These are phyloP conservation scores for Phaeosphaeria sp. DNA, from an alignment of 2,329 filamentous ascomycete genomes.

Conservation along the genomic window DNA sequence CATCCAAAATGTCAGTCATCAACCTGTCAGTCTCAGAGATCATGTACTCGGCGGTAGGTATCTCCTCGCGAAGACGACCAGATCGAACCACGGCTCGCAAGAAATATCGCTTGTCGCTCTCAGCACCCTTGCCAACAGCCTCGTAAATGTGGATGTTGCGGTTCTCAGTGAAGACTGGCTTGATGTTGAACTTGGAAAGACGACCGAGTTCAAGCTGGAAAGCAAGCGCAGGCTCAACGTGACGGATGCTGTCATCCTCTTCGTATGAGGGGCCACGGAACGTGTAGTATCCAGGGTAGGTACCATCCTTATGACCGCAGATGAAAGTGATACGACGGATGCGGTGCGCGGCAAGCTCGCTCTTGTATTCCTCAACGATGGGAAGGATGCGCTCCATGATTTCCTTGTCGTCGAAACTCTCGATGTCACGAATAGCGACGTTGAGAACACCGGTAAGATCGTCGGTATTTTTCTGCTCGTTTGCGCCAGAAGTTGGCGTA, in stretches of 20 bases:
- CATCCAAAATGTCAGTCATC: slow-evolving; percentile 97
- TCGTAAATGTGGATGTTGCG: slow-evolving; percentile 99
- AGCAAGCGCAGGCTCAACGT: slow-evolving; percentile 93
- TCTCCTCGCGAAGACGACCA: slow-evolving; percentile 93
- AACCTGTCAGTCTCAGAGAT: slow-evolving; percentile 96
- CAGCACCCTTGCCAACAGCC: slow-evolving; percentile 90
- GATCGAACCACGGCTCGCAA: slow-evolving; percentile 94
- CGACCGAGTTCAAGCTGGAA: slow-evolving; percentile 98
- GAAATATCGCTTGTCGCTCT: slow-evolving; percentile 98
- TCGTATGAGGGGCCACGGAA: slow-evolving; percentile 91
- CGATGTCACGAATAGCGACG: slow-evolving; percentile 86
- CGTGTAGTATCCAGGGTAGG: slow-evolving; percentile 96
- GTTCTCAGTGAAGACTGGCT: slow-evolving; percentile 98
- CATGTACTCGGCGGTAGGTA: slow-evolving; percentile 97
- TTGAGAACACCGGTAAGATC: slow-evolving; percentile 93
- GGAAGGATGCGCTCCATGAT: slow-evolving; percentile 76
- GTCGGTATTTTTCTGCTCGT: slow-evolving; percentile 64
- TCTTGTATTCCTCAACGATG: slow-evolving; percentile 80
- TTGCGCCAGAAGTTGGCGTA: slow-evolving; percentile 53
- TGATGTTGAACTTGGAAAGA: slow-evolving; percentile 96
- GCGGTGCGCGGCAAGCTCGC: slow-evolving; percentile 79
- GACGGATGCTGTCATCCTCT: slow-evolving; percentile 95
- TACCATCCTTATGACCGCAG: slow-evolving; percentile 91
- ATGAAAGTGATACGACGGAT: slow-evolving; percentile 95
- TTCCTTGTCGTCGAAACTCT: slow-evolving; percentile 82